Base-by-base conservation (phyloP, 805 yeast species). In the Saturnispora besseyi region DNA sequence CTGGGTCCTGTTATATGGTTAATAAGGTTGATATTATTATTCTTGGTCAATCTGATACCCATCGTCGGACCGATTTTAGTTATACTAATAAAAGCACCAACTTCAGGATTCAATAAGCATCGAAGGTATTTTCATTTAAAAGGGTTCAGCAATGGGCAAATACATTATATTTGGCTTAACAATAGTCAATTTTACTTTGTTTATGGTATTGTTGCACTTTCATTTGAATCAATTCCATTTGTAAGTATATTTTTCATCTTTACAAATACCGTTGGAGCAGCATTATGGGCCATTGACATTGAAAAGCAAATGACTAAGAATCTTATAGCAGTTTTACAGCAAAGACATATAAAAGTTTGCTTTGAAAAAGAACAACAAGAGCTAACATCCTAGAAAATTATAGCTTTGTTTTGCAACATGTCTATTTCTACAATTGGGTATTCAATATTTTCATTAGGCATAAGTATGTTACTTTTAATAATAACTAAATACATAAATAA, bases 181-280 rank as follows among this genome's bases (percentile, higher is more conserved):
- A 65, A 68, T 42, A 63, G 63, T 31, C 54, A 51, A 15, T 49
- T 55, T 2, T 77, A 75, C 53, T 64, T 71, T 53, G 45, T 71
- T 4, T 81, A 77, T 62, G 88, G 87, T 0, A 55, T 78, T 32
- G 64, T 71, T 13, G 72, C 82, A 1, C 69, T 74, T 31, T 28
- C 73, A 1, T 59, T 82, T 34, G 87, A 81, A 56, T 64, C 71
- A 53, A 64, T 79, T 10, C 87, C 88, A 1, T 52, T 78, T 22
- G 50, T 79, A 2, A 75, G 78, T 31, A 65, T 78, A 11, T 64
- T 79, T 33, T 79, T 82, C 52, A 69, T 74, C 55, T 76, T 78
- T 53, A 78, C 87, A 9, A 78, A 79, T 61, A 73, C 74, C 2
- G 67, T 77, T 3, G 87, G 84, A 5, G 81, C 81, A 10, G 86